Evolutionary conservation across 2,329 filamentous ascomycete genomes (phyloP), one percentile per base, ranked within the genome.

Genomic region (Colletotrichum sp.): DNA sequence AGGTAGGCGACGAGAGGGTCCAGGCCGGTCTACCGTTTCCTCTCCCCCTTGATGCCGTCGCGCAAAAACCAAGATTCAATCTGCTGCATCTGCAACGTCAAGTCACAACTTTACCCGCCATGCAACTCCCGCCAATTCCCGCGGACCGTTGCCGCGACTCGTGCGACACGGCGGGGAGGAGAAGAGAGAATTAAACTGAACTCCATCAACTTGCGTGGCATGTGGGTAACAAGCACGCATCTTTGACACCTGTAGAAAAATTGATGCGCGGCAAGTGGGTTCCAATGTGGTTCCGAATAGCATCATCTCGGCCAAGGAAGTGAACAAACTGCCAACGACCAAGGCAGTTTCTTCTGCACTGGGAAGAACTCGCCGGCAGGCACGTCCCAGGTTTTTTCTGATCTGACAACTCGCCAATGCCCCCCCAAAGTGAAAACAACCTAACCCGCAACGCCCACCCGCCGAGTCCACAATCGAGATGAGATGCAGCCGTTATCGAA

Each of bases 231-330:
- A 5, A 1, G 18, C 18, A 36, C 18, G 32, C 60, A 34, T 15
- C 58, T 34, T 32, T 30, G 38, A 28, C 36, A 74, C 58, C 26
- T 24, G 26, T 15, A 24, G 8, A 15, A 67, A 60, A 60, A 52
- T 66, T 71, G 9, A 48, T 66, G 43, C 18, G 61, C 69, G 73
- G 73, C 63, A 75, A 75, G 73, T 75, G 73, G 73, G 38, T 57
- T 64, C 64, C 55, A 63, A 43, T 28, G 55, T 48, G 69, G 63
- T 72, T 68, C 73, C 69, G 73, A 75, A 75, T 75, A 75, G 73
- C 73, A 72, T 75, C 73, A 72, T 63, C 30, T 48, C 61, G 5
- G 38, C 71, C 71, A 73, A 70, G 70, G 36, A 30, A 57, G 26
- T n/a, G 38, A 67, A 34, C 16, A 57, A 0, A 43, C 18, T 12